Percentiles rank a stretch among this genome's conserved stretches.
Evolutionary conservation across 768 basidiomycete genomes (phyloP).

Genomic region (Leccinum boreale): DNA sequence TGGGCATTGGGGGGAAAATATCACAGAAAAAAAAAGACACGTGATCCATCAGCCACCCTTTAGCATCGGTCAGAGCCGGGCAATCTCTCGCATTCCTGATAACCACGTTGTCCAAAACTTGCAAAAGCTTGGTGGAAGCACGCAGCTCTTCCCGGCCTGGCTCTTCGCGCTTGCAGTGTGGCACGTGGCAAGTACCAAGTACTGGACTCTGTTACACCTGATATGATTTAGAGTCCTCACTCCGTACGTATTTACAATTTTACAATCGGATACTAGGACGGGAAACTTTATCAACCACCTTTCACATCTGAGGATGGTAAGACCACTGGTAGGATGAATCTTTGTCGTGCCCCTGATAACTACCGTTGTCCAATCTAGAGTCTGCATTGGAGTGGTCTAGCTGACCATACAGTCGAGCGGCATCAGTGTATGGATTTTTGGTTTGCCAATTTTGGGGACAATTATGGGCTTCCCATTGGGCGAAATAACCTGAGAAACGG

Average conservation of each 20-base stretch:
- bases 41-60: no score
- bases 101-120: no score
- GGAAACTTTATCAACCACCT: not conserved
- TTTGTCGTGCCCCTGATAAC: not conserved
- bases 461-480: not conserved
- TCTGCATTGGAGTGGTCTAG: not conserved
- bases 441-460: not conserved
- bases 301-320: not conserved
- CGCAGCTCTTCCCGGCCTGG: no score
- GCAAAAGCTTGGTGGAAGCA: no score
- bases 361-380: not conserved
- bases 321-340: not conserved
- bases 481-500: not conserved
- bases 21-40: no score
- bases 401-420: not conserved
- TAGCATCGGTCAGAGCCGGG: no score
- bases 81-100: no score
- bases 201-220: no score
- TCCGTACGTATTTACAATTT: not conserved
- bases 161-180: no score
- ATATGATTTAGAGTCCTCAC: no score
- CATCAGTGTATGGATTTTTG: not conserved
- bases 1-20: no score
- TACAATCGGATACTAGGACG: not conserved
- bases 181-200: no score